Evolutionary conservation across 1,284 basidiomycete genomes (phyloP), one percentile per base, ranked within the genome.

Genomic region (Fomitopsis betulina): DNA sequence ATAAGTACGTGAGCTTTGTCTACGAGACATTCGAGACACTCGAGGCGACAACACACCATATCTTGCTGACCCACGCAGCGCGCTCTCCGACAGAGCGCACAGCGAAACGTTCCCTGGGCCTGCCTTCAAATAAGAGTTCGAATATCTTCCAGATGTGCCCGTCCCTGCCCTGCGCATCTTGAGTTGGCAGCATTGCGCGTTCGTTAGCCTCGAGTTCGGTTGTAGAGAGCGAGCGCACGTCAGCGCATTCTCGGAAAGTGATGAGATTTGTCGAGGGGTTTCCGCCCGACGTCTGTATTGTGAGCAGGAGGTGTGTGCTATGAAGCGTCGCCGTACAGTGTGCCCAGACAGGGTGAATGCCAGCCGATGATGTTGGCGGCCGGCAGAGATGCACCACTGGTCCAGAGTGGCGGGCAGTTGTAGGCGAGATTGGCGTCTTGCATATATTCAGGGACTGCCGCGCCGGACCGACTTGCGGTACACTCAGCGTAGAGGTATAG

Each of bases 51-150:
- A 39, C 76, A 62, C 68, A 87, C 88, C 88, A 91, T 54, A 90
- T 82, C 4, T 81, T 79, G 64, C 82, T 85, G 55, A 91, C 79
- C 88, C 88, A 91, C 19, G 76, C 76, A 6, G 86, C 86, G 54
- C 88, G 75, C 57, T 87, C 84, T 59, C 79, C 77, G n/a, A 82
- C 78, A 37, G 83, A 83, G 7, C 70, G 67, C 1, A 80, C 81
- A 1, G 84, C 86, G 67, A 91, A 89, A 56, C 75, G 81, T 67
- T 88, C 84, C 55, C 72, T 74, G 2, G 70, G 70, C 35, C 74
- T 70, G 10, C 75, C 81, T 51, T 82, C 77, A 57, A 87, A 85
- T 3, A 78, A 58, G n/a, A 91, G 65, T 66, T 89, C 87, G 60
- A 90, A 89, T 0, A 85, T 71, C 62, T 80, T 81, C 54, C 79